Evolutionary conservation across 257 asterid genomes (phyloP), one percentile per base, ranked within the genome.

Genomic region (Capsicum chinense): DNA sequence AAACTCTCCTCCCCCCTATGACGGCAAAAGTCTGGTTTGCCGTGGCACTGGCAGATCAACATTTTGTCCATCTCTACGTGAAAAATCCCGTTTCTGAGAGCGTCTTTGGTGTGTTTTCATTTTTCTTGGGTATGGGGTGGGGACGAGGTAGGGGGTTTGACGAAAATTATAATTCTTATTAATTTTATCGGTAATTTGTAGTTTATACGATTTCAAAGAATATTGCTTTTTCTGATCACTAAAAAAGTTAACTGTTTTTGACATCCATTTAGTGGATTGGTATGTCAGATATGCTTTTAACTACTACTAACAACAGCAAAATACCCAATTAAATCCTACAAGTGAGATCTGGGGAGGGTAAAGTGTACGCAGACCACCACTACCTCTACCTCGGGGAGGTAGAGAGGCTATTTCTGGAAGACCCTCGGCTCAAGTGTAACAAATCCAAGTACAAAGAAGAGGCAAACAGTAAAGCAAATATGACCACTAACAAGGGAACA

Each of bases 21-120:
- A 14, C 48, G 13, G 48, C 48, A 66, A 66, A 66, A 66, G 73
- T 66, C 73, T 33, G 73, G 48, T 19, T 66, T 66, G 47, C 73
- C 4, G 47, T 26, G 42, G 42, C 42, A 4, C 3, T 66, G 73
- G 9, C 14, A 66, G 48, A 66, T 66, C 7, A 66, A 66, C n/a
- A 66, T 33, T 66, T 9, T 66, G 73, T 26, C 73, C 11, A 63
- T 71, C 19, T 19, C 37, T 19, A 26, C 6, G 4, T 48, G 6
- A 0, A 76, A 76, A 52, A 6, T 52, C 26, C 19, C 6, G 2
- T 76, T 76, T 33, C 5, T 33, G 73, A 33, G 47, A 66, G n/a
- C 47, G 16, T 33, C 73, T 66, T 66, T 26, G 37, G 47, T 66
- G 37, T 63, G 47, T 26, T 66, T 6, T 26, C 73, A 66, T 66